Conservation (phyloP, 2,329 filamentous ascomycete genomes). For the Exutisphaerella laricina region DNA sequence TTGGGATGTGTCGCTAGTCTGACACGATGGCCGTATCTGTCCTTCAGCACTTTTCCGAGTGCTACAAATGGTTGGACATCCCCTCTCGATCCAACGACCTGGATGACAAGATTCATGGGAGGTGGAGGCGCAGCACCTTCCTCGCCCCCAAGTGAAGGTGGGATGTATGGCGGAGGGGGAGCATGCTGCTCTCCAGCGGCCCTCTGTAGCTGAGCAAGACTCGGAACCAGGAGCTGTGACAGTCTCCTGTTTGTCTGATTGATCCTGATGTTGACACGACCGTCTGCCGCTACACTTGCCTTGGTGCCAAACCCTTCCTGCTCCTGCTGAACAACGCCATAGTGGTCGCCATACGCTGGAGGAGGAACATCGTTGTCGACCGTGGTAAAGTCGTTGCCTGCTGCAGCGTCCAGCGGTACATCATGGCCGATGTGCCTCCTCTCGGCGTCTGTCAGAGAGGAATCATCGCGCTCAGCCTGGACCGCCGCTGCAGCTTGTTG, state of each 20-base stretch:
- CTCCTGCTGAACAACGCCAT: slow-evolving; percentile 34
- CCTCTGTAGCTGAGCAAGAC: slow-evolving; percentile 53
- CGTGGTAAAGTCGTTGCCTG: slow-evolving; percentile 7
- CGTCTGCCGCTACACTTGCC: slow-evolving; percentile 53
- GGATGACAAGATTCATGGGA: slow-evolving; percentile 46
- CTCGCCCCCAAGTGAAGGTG: slow-evolving; percentile 62
- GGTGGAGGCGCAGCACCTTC: slow-evolving; percentile 52
- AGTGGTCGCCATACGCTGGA: slow-evolving; percentile 37
- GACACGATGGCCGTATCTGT: slow-evolving; percentile 45
- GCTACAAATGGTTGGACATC: slow-evolving; percentile 49
- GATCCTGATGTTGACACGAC: slow-evolving; percentile 74
- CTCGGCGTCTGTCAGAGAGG: slow-evolving; percentile 13
- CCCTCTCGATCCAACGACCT: slow-evolving; percentile 46
- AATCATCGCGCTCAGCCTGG: slow-evolving; percentile 17
- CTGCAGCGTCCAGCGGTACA: slow-evolving; percentile 16
- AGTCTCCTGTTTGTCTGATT: slow-evolving; percentile 63
- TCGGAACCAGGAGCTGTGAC: slow-evolving; percentile 61
- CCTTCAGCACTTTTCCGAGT: slow-evolving; percentile 45
- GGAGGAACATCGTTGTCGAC: slow-evolving; percentile 30
- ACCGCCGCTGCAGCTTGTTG: slow-evolving; percentile 28
- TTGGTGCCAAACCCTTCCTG: slow-evolving; percentile 38
- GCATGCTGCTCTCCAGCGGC: slow-evolving; percentile 44
- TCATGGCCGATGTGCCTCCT: slow-evolving; percentile 26
- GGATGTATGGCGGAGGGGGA: slow-evolving; percentile 62
- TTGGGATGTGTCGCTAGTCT: slow-evolving; percentile 45